These are phyloP conservation scores for Cryptococcus hybrid DNA, from an alignment of 1,284 basidiomycete genomes.

Conservation along the genomic window DNA sequence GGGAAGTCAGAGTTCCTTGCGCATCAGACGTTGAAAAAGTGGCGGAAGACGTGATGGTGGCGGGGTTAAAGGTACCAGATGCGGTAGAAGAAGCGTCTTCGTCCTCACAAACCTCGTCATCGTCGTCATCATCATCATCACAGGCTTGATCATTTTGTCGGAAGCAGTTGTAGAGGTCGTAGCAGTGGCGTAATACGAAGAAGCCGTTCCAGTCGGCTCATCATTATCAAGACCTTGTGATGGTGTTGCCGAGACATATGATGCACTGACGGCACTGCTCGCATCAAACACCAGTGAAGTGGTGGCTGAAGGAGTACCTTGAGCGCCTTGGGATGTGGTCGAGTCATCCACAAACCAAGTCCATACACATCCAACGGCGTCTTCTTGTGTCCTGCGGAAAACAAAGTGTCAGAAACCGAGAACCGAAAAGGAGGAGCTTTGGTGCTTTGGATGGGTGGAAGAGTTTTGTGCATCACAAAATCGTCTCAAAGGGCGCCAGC, in stretches of 20 bases:
- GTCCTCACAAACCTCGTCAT: slow-evolving; percentile 10
- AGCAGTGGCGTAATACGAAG: background rate
- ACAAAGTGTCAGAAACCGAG: too few species aligned
- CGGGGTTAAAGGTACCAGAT: background rate
- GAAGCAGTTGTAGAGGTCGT: slow-evolving; percentile 1
- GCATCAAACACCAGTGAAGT: background rate
- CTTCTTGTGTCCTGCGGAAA: slow-evolving; percentile 17
- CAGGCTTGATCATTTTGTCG: too few species aligned
- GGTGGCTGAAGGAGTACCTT: slow-evolving; percentile 5
- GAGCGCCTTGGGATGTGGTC: slow-evolving; percentile 1
- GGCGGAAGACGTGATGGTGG: background rate
- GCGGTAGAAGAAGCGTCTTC: background rate
- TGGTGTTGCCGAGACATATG: background rate
- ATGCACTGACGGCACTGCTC: background rate
- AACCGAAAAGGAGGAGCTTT: too few species aligned
- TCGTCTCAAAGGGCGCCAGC: too few species aligned
- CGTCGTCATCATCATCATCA: background rate
- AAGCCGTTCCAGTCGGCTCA: background rate
- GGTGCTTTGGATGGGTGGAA: too few species aligned
- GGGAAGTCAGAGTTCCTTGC: background rate
- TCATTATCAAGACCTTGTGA: background rate
- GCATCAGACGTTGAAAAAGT: slow-evolving; percentile 4
- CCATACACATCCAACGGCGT: slow-evolving; percentile 36
- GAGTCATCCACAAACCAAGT: slow-evolving; percentile 25
- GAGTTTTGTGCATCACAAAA: too few species aligned